Percentiles rank a stretch among this genome's conserved stretches.
Evolutionary conservation across 371 early-diverging fungal species (phyloP).

Genomic region (Rhizopus microsporus): DNA sequence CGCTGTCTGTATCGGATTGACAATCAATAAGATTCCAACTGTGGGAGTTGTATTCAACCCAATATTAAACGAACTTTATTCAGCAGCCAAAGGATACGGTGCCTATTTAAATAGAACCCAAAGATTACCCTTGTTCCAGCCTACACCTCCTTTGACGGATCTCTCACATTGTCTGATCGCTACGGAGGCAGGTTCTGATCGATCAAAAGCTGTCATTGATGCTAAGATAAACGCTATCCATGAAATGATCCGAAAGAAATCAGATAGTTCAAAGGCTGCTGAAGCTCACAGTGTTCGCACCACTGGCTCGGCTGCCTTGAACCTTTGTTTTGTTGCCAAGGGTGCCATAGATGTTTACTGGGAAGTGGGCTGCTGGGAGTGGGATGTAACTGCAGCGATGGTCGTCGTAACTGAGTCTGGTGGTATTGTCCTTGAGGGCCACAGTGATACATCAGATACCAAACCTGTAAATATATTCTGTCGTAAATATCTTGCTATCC

Average conservation of each 20-base stretch:
- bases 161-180: conserved; percentile 73
- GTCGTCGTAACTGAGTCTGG: conserved; percentile 76
- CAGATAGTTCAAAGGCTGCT: conserved; percentile 38
- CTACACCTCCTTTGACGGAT: conserved; percentile 59
- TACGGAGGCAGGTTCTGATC: conserved; percentile 84
- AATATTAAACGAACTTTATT: conserved; percentile 77
- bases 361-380: conserved; percentile 87
- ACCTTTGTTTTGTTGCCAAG: conserved; percentile 79
- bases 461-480: conserved; percentile 47
- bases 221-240: conserved; percentile 72
- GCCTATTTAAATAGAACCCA: conserved; percentile 63
- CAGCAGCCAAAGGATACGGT: conserved; percentile 68
- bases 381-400: conserved; percentile 83
- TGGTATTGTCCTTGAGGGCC: conserved; percentile 68
- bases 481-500: conserved; percentile 54
- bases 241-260: conserved; percentile 35
- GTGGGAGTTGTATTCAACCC: conserved; percentile 94
- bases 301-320: conserved; percentile 81
- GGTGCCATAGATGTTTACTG: conserved; percentile 88
- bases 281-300: conserved; percentile 77
- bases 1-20: conserved; percentile 83
- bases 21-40: conserved; percentile 70
- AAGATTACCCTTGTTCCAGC: conserved; percentile 60
- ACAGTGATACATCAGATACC: conserved; percentile 18
- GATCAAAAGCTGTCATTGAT: conserved; percentile 57